These are phyloP conservation scores for Crotalaria pallida DNA, from an alignment of 306 rosid genomes.

Conservation along the genomic window DNA sequence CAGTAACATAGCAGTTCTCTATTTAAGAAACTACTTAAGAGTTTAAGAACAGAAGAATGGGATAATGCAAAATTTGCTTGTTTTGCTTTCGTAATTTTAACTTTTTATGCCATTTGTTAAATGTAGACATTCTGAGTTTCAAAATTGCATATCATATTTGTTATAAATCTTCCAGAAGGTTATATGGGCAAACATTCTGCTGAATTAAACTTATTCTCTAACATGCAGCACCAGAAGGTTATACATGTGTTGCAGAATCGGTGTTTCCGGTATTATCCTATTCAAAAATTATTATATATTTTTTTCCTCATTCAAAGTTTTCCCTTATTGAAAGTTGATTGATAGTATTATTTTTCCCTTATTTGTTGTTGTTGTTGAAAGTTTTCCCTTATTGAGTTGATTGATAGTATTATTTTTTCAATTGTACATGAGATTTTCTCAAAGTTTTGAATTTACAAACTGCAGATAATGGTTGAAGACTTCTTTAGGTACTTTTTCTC, in stretches of 20 bases:
- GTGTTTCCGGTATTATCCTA: conserved; percentile 66
- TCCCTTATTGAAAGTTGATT: neutral
- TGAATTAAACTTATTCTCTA: conserved; percentile 28
- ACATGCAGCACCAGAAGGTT: conserved; percentile 72
- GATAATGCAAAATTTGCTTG: no score
- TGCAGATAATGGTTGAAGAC: conserved; percentile 87
- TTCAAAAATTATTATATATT: conserved; percentile 10
- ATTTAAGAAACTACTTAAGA: no score
- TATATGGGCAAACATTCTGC: conserved; percentile 10
- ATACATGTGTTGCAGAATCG: conserved; percentile 73
- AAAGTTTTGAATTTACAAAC: conserved; percentile 27
- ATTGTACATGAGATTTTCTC: neutral
- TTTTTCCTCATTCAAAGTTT: no score
- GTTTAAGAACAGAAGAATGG: no score
- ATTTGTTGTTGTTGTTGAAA: no score
- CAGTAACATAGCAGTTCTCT: no score
- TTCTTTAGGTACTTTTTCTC: conserved; percentile 75
- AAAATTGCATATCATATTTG: no score
- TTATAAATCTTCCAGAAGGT: no score
- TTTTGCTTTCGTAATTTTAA: no score
- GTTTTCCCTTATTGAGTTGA: neutral
- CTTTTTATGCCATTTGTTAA: no score
- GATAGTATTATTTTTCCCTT: neutral
- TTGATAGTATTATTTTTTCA: neutral
- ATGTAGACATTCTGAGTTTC: no score